These are phyloP conservation scores for Vigna unguiculata DNA, from an alignment of 306 rosid genomes.

Conservation along the genomic window DNA sequence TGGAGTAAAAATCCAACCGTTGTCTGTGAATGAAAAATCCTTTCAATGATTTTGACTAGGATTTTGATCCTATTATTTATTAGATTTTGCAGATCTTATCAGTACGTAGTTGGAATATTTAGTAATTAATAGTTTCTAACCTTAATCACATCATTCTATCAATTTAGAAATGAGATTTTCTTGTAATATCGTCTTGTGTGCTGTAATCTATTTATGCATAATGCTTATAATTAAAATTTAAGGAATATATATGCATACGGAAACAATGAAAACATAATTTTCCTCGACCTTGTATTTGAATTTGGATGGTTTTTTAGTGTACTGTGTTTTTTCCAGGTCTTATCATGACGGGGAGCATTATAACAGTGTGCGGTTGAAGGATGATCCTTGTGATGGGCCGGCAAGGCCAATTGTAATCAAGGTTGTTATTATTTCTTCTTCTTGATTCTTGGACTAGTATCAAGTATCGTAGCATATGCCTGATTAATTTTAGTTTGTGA, in stretches of 20 bases:
- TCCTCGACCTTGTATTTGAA: constrained; percentile 32
- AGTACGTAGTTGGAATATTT: not conserved
- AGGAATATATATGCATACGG: constrained; percentile 3
- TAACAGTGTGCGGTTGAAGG: constrained; percentile 77
- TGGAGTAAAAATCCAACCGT: constrained; percentile 1
- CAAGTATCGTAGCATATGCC: constrained; percentile 47
- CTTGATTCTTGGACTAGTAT: constrained; percentile 10
- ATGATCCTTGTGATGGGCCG: constrained; percentile 78
- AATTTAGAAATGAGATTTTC: constrained; percentile 24
- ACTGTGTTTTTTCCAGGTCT: constrained; percentile 59
- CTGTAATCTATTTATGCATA: constrained; percentile 23
- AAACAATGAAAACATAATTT: constrained; percentile 34
- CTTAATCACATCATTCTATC: constrained; percentile 4
- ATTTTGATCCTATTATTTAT: constrained; percentile 13
- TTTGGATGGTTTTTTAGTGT: constrained; percentile 18
- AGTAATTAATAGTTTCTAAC: constrained; percentile 17
- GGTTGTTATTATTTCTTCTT: constrained; percentile 53
- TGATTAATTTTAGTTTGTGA: constrained; percentile 67
- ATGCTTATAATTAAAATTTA: constrained; percentile 22
- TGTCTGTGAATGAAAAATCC: constrained; percentile 20
- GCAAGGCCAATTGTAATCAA: constrained; percentile 74
- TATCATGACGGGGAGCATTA: constrained; percentile 90
- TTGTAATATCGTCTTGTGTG: constrained; percentile 9
- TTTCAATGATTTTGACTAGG: not conserved
- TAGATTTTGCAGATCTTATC: not conserved